These are phyloP conservation scores for Xylaria sp. DNA, from an alignment of 2,329 filamentous ascomycete species.

Conservation along the genomic window DNA sequence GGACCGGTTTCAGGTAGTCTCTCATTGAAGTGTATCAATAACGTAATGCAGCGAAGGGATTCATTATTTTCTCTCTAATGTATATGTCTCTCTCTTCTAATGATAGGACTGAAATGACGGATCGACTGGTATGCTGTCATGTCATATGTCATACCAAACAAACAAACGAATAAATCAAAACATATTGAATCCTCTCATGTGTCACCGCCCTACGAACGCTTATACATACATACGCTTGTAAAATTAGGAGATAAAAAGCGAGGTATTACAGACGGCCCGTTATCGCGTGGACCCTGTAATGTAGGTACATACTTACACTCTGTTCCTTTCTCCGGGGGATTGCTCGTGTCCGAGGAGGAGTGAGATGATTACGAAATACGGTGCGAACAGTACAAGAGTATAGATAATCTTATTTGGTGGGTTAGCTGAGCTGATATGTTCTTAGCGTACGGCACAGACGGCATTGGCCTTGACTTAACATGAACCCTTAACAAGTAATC, in stretches of 20 bases:
- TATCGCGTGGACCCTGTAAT: slow-evolving; percentile 7
- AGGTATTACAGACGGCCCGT: neutral
- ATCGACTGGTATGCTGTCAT: neutral
- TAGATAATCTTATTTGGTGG: slow-evolving; percentile 36
- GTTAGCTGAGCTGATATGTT: slow-evolving; percentile 16
- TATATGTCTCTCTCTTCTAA: neutral
- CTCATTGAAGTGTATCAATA: neutral
- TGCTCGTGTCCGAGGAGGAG: neutral
- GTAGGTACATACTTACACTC: neutral
- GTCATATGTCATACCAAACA: too few relatives aligned
- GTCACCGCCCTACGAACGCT: neutral
- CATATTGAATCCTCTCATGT: neutral
- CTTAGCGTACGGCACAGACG: slow-evolving; percentile 32
- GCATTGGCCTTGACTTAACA: slow-evolving; percentile 13
- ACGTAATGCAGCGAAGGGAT: slow-evolving; percentile 7
- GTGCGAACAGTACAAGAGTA: neutral
- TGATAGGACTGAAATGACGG: slow-evolving; percentile 5
- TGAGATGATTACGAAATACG: slow-evolving; percentile 7
- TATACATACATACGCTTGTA: neutral
- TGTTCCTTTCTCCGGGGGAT: too few relatives aligned
- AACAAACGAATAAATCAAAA: neutral
- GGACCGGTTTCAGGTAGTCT: slow-evolving; percentile 22
- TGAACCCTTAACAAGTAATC: neutral
- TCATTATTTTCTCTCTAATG: neutral
- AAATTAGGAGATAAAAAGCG: neutral